These are phyloP conservation scores for Saccharomycopsis sp. DNA, from an alignment of 805 yeast species.

Conservation along the genomic window DNA sequence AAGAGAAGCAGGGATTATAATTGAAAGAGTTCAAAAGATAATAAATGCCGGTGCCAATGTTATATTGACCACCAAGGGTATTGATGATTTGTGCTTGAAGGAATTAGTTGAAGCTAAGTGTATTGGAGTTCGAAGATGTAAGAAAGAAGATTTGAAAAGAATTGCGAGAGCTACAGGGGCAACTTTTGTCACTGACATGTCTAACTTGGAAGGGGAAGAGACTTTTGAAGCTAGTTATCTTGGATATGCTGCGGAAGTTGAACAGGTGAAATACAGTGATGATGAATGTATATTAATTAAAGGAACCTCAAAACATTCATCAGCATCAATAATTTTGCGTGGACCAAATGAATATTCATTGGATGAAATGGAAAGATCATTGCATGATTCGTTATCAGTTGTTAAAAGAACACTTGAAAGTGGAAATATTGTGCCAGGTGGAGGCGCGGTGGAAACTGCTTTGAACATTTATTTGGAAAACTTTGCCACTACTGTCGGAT, in stretches of 20 bases:
- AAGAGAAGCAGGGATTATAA: constrained; percentile 78
- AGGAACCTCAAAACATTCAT: constrained; percentile 86
- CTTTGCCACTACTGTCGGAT: constrained; percentile 96
- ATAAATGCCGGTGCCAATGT: constrained; percentile 89
- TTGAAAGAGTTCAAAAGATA: constrained; percentile 77
- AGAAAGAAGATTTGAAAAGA: constrained; percentile 92
- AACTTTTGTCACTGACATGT: constrained; percentile 74
- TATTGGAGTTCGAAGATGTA: constrained; percentile 95
- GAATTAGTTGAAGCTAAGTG: constrained; percentile 87
- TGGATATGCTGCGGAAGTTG: constrained; percentile 87
- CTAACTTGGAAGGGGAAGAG: constrained; percentile 94
- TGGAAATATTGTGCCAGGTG: constrained; percentile 95
- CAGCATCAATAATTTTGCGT: constrained; percentile 85
- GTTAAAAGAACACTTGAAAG: constrained; percentile 94
- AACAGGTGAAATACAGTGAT: constrained; percentile 85
- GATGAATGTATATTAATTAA: constrained; percentile 93
- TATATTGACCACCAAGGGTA: constrained; percentile 87
- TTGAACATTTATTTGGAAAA: constrained; percentile 90
- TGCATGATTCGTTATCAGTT: constrained; percentile 90
- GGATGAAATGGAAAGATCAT: constrained; percentile 97
- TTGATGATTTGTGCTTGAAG: constrained; percentile 86
- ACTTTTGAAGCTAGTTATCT: constrained; percentile 77
- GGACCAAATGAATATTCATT: constrained; percentile 93
- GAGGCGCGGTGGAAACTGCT: constrained; percentile 98
- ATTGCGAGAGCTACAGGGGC: constrained; percentile 99